Percentiles rank a stretch among this genome's conserved stretches.
Evolutionary conservation across 129 eudicot genomes (phyloP).

Genomic region (Lonicera japonica): DNA sequence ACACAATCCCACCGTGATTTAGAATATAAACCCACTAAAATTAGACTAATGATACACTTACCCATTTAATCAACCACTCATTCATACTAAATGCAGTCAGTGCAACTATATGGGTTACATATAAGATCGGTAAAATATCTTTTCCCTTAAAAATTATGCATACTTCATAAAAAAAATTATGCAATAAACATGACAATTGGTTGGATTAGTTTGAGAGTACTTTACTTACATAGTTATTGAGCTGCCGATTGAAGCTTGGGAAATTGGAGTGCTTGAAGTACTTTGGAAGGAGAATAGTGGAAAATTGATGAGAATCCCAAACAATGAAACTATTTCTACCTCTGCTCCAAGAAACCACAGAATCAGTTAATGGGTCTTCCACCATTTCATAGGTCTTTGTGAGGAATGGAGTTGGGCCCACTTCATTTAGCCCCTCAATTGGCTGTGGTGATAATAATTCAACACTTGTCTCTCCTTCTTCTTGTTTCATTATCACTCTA

Average conservation of each 20-base stretch:
- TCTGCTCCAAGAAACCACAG: constrained; percentile 80
- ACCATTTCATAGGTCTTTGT: constrained; percentile 88
- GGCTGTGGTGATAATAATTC: constrained; percentile 25
- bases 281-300: constrained; percentile 61
- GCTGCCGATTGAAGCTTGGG: constrained; percentile 91
- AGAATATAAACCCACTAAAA: no score
- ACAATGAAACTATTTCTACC: constrained; percentile 73
- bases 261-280: constrained; percentile 83
- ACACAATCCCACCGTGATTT: no score
- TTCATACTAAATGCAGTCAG: no score
- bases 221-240: constrained; percentile 83
- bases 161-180: no score
- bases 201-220: neutral
- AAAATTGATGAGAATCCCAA: constrained; percentile 74
- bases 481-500: constrained; percentile 33
- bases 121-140: no score
- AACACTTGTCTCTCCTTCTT: constrained; percentile 16
- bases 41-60: no score
- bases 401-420: constrained; percentile 84
- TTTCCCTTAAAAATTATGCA: no score
- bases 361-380: constrained; percentile 72
- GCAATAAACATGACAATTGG: no score
- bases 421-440: constrained; percentile 67
- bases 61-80: no score
- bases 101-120: no score